Evolutionary conservation across 2,329 filamentous ascomycete genomes (phyloP).

Genomic region (Aquanectria penicillioides): DNA sequence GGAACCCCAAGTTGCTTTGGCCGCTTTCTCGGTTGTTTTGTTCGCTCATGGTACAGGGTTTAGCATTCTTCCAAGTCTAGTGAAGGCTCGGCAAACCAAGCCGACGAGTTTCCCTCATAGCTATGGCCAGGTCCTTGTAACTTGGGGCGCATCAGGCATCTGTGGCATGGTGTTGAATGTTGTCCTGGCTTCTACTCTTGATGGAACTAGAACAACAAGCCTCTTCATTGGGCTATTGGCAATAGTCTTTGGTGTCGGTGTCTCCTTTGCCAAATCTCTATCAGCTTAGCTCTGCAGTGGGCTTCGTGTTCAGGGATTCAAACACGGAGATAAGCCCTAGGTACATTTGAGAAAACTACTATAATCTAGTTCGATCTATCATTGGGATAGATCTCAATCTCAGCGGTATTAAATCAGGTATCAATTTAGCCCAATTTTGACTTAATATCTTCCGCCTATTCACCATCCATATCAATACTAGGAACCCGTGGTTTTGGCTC

Average conservation of each 20-base stretch:
- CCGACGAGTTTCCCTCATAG: background rate
- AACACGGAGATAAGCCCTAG: too few species aligned
- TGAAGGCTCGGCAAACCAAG: background rate
- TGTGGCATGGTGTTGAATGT: background rate
- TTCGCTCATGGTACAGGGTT: constrained; percentile 16
- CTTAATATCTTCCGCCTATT: too few species aligned
- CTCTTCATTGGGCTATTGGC: background rate
- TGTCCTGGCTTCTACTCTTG: background rate
- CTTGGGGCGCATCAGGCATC: constrained; percentile 6
- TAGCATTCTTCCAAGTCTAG: constrained; percentile 7
- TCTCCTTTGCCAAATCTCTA: too few species aligned
- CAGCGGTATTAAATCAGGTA: too few species aligned
- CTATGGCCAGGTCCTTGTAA: constrained; percentile 3
- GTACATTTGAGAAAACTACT: too few species aligned
- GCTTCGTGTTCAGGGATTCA: too few species aligned
- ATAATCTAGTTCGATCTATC: too few species aligned
- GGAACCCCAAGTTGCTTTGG: background rate
- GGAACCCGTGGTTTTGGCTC: too few species aligned
- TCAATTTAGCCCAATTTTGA: too few species aligned
- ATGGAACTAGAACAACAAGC: background rate
- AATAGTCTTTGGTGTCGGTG: background rate
- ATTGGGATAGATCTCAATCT: too few species aligned
- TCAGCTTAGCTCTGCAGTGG: too few species aligned
- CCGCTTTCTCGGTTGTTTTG: background rate
- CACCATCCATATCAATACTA: too few species aligned